Evolutionary conservation across 192 early-diverging fungal genomes (phyloP), one percentile per base, ranked within the genome.

Genomic region (Coemansia sp.): DNA sequence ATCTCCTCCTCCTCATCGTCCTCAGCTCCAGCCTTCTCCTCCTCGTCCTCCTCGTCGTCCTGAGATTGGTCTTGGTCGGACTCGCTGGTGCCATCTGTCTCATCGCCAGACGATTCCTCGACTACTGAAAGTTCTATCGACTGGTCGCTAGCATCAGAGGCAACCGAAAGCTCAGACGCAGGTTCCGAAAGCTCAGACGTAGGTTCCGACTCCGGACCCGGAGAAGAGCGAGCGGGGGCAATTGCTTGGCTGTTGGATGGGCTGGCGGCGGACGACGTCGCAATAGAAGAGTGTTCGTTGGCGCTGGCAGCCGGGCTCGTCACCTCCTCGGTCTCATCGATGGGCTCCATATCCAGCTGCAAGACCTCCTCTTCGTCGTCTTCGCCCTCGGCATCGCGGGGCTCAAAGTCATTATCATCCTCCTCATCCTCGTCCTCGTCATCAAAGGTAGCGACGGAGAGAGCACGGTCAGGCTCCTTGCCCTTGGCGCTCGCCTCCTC

Each of bases 331-430:
- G 38, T 8, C 65, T 74, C 77, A 25, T 74, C 65, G 43, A 79
- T 79, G 14, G 77, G 77, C 41, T 79, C 77, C 38, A 79, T 67
- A 12, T 73, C 61, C 10, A 35, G 48, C 42, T 73, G 72, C 13
- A 79, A 62, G 2, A 56, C 36, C 31, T 79, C 77, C 61, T 79
- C 76, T 35, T 79, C 77, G 28, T 79, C 65, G 9, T 70, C 68
- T 37, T 79, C 76, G 7, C 63, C 64, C 3, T 67, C 61, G 0
- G 23, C 35, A 42, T 59, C 53, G 48, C 59, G 47, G 8, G 76
- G 76, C 35, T 60, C 64, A 64, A 67, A 79, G 56, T 79, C 76
- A 1, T 36, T 53, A 60, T 73, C 76, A 2, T 67, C 76, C 5
- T 66, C 67, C 6, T 69, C 68, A 8, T 73, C 71, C 13, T 64